These are phyloP conservation scores for Xylaria scruposa DNA, from an alignment of 495 filamentous ascomycete genomes.

Conservation along the genomic window DNA sequence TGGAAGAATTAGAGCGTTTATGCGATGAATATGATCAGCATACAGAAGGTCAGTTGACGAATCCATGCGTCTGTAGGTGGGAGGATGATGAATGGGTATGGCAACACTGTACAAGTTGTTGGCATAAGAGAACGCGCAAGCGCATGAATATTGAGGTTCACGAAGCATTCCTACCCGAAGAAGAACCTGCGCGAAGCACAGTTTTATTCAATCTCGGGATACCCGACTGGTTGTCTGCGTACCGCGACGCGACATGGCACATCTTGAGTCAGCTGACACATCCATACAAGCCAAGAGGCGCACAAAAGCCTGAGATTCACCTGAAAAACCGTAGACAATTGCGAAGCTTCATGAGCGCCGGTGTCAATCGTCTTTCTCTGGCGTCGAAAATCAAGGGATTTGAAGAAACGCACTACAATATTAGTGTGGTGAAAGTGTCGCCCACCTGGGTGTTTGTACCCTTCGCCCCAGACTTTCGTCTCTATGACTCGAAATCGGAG, in stretches of 20 bases:
- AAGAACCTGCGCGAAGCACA: constrained; percentile 35
- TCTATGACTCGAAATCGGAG: constrained; percentile 35
- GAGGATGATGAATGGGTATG: constrained; percentile 43
- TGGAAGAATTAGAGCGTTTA: constrained; percentile 45
- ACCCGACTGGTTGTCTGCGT: constrained; percentile 46
- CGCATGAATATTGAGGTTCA: constrained; percentile 48
- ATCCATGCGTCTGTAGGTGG: constrained; percentile 35
- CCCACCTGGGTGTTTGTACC: constrained; percentile 32
- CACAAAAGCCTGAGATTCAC: constrained; percentile 27
- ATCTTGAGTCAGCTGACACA: constrained; percentile 38
- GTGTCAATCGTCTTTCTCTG: constrained; percentile 31
- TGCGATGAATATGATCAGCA: constrained; percentile 48
- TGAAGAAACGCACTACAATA: constrained; percentile 44
- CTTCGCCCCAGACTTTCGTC: constrained; percentile 30
- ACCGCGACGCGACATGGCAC: constrained; percentile 55
- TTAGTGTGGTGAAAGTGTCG: constrained; percentile 27
- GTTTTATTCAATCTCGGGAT: constrained; percentile 54
- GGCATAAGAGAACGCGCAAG: constrained; percentile 28
- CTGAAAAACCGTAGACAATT: constrained; percentile 35
- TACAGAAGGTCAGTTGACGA: constrained; percentile 41
- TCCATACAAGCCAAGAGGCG: constrained; percentile 9
- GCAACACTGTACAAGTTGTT: constrained; percentile 35
- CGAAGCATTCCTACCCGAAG: constrained; percentile 55
- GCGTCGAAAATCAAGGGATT: constrained; percentile 45
- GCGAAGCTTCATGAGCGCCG: constrained; percentile 7